Evolutionary conservation across 768 basidiomycete genomes (phyloP).

Genomic region (Boletus huronensis): DNA sequence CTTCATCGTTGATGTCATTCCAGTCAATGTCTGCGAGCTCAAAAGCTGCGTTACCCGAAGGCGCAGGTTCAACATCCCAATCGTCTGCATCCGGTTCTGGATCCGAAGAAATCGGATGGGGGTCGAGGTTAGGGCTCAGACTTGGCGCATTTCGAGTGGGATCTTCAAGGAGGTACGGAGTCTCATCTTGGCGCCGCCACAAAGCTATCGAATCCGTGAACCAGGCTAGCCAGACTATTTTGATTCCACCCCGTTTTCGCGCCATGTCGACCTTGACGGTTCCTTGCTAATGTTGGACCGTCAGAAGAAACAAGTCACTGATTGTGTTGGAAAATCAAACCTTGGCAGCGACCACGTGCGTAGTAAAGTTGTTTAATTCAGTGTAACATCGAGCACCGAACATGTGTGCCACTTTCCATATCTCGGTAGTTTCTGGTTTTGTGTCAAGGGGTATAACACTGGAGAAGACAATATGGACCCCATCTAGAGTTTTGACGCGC

Average conservation of each 20-base stretch:
- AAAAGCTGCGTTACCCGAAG: slow-evolving; percentile 34
- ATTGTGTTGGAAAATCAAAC: slow-evolving; percentile 36
- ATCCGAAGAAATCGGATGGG: slow-evolving; percentile 58
- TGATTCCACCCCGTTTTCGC: slow-evolving; percentile 67
- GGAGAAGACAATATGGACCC: slow-evolving; percentile 85
- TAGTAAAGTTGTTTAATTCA: slow-evolving; percentile 62
- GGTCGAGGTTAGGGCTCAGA: slow-evolving; percentile 44
- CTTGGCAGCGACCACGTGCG: slow-evolving; percentile 92
- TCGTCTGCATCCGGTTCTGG: slow-evolving; percentile 67
- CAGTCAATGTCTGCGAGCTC: slow-evolving; percentile 69
- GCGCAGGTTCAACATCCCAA: slow-evolving; percentile 50
- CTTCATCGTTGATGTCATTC: slow-evolving; percentile 81
- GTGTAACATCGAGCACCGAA: slow-evolving; percentile 84
- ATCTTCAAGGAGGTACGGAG: slow-evolving; percentile 68
- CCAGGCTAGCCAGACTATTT: slow-evolving; percentile 88
- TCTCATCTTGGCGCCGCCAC: slow-evolving; percentile 83
- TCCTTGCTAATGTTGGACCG: slow-evolving; percentile 52
- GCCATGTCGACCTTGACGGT: slow-evolving; percentile 91
- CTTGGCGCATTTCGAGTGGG: slow-evolving; percentile 40
- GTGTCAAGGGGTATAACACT: slow-evolving; percentile 92
- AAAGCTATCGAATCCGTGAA: slow-evolving; percentile 84
- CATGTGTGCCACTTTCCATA: slow-evolving; percentile 81
- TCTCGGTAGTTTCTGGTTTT: slow-evolving; percentile 71
- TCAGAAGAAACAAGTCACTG: slow-evolving; percentile 5
- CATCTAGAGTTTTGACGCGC: slow-evolving; percentile 71